Base-by-base conservation (phyloP, 805 yeast species). In the Wickerhamomyces strasburgensis region DNA sequence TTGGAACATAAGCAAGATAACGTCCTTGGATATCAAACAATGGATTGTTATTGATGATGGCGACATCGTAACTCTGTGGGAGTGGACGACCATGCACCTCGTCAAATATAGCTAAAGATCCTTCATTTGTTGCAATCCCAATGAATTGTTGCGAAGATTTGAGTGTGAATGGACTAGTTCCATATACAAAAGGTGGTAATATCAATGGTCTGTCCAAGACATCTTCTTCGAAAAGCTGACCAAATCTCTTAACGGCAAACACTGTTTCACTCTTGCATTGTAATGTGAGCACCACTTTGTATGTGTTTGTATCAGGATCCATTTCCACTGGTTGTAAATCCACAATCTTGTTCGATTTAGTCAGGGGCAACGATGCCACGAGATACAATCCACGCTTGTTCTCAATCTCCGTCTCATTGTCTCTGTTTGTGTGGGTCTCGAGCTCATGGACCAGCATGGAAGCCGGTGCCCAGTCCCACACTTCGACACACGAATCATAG, bases 391-490 rank as follows among this genome's bases (percentile, higher is more conserved):
- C n/a, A n/a, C n/a, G n/a, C n/a, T n/a, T n/a, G n/a, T n/a, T n/a
- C n/a, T n/a, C n/a, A n/a, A n/a, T n/a, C n/a, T n/a, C n/a, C n/a
- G n/a, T n/a, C n/a, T n/a, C n/a, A n/a, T n/a, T n/a, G n/a, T n/a
- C n/a, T n/a, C n/a, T n/a, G n/a, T n/a, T n/a, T n/a, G n/a, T n/a
- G n/a, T n/a, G n/a, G n/a, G n/a, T n/a, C n/a, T n/a, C n/a, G n/a
- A n/a, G n/a, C n/a, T n/a, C n/a, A n/a, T n/a, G n/a, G n/a, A n/a
- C n/a, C n/a, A n/a, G n/a, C n/a, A n/a, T n/a, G n/a, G n/a, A n/a
- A n/a, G 54, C 46, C 3, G 62, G 63, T 2, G 40, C 19, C 71
- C 71, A 64, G 37, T 65, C 70, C 68, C 69, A 67, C 6, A 66
- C 54, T 34, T 65, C 64, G 13, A 67, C 47, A 2, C 47, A 27